A percentile compares a stretch with the other conserved stretches of the same genome.
Evolutionary conservation across 768 basidiomycete species (phyloP).

Genomic region (Pleurotus salmoneostramineus): DNA sequence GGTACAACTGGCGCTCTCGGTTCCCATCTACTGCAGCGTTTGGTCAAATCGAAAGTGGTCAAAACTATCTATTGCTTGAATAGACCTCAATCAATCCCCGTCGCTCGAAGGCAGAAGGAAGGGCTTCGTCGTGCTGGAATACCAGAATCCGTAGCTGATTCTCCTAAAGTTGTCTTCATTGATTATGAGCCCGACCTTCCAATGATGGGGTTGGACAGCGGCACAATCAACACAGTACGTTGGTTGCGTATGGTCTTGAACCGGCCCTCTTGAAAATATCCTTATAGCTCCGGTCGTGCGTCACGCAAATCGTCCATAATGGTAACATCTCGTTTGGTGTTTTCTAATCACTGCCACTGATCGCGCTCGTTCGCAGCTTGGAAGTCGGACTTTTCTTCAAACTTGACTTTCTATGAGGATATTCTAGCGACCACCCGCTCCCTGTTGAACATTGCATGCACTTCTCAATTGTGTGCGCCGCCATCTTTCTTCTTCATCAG

Average conservation of each 20-base stretch:
- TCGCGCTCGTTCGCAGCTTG: slow-evolving; percentile 21
- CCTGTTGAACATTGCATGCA: slow-evolving; percentile 27
- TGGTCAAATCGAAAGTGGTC: too few species aligned
- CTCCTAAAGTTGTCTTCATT: background rate
- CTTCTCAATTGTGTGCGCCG: slow-evolving; percentile 13
- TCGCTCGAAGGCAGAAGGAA: background rate
- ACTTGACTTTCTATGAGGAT: slow-evolving; percentile 24
- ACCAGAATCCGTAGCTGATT: background rate
- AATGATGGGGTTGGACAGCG: background rate
- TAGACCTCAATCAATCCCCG: too few species aligned
- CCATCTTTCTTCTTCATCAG: slow-evolving; percentile 27
- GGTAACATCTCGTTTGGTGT: slow-evolving; percentile 5
- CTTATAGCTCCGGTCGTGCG: slow-evolving; percentile 10
- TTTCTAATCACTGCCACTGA: too few species aligned
- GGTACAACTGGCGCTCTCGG: background rate
- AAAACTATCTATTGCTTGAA: too few species aligned
- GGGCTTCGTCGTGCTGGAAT: background rate
- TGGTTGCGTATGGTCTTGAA: background rate
- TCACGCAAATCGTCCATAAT: slow-evolving; percentile 22
- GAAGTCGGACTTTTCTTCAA: slow-evolving; percentile 33
- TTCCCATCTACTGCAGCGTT: background rate
- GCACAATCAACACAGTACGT: background rate
- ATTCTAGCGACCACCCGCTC: slow-evolving; percentile 22
- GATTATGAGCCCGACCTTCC: background rate
- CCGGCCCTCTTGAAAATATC: background rate